phyloP scores from a whole-genome alignment of 257 asterid species.

The Mitragyna speciosa region DNA sequence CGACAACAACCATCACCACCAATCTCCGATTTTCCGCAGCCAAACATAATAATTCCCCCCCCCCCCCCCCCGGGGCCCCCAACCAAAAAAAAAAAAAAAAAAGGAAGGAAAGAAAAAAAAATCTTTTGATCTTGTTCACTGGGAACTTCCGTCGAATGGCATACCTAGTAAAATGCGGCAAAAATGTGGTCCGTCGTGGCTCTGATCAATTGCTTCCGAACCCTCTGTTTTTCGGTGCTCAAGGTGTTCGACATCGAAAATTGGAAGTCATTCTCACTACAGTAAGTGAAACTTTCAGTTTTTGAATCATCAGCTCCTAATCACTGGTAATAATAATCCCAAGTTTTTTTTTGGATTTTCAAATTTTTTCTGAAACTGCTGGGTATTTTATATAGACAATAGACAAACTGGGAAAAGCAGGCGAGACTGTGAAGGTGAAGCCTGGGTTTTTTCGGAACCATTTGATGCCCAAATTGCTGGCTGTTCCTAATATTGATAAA shows the following conservation, averaged over 20 bases:
- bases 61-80: no score
- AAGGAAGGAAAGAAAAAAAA: no score
- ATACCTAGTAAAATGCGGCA: slow-evolving; percentile 23
- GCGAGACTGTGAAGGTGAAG: slow-evolving; percentile 94
- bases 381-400: slow-evolving; percentile 23
- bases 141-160: slow-evolving; percentile 25
- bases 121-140: background rate
- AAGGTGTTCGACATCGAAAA: slow-evolving; percentile 47
- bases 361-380: background rate
- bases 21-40: no score
- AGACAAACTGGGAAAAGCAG: slow-evolving; percentile 85
- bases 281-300: slow-evolving; percentile 10
- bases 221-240: slow-evolving; percentile 37
- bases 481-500: slow-evolving; percentile 89
- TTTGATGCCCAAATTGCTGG: slow-evolving; percentile 92
- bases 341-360: no score
- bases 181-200: slow-evolving; percentile 24
- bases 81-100: no score
- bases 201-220: slow-evolving; percentile 29
- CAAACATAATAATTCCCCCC: no score
- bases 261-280: slow-evolving; percentile 48
- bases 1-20: no score
- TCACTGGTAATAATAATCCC: no score
- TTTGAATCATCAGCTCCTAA: background rate
- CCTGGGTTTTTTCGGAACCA: slow-evolving; percentile 94